A percentile compares a stretch with the other conserved stretches of the same genome.
These are phyloP conservation scores for Withania somnifera DNA, from an alignment of 305 asterid genomes.

Conservation along the genomic window DNA sequence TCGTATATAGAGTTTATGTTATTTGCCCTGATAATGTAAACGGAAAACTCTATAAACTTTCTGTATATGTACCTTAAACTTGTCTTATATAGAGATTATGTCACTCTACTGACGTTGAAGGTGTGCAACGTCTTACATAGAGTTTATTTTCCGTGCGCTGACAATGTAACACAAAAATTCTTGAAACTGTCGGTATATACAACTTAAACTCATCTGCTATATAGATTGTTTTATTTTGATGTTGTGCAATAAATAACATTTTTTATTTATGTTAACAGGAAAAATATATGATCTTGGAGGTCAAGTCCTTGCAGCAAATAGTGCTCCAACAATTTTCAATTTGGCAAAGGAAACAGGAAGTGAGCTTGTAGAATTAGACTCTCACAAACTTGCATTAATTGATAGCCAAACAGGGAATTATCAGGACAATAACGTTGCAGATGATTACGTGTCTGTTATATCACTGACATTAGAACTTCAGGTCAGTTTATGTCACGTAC, in stretches of 20 bases:
- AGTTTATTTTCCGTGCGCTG: background rate
- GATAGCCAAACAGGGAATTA: constrained; percentile 60
- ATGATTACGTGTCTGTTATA: constrained; percentile 69
- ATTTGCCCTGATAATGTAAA: background rate
- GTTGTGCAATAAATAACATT: background rate
- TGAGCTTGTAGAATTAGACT: constrained; percentile 62
- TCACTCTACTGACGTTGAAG: too few species aligned
- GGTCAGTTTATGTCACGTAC: constrained; percentile 23
- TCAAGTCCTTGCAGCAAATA: constrained; percentile 86
- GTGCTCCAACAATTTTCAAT: constrained; percentile 73
- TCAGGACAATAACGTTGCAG: constrained; percentile 62
- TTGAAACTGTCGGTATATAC: background rate
- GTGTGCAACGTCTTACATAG: too few species aligned
- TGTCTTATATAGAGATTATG: too few species aligned
- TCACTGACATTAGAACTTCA: constrained; percentile 70
- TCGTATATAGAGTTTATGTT: background rate
- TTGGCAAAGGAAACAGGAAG: constrained; percentile 61
- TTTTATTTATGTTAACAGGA: constrained; percentile 28
- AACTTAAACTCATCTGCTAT: background rate
- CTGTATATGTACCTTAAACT: too few species aligned
- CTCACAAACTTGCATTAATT: constrained; percentile 62
- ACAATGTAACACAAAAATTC: background rate
- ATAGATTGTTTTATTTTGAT: background rate
- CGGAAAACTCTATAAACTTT: too few species aligned
- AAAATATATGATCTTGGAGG: constrained; percentile 80